Conservation (phyloP, 345 rosid species). For the Ceriops decandra region DNA sequence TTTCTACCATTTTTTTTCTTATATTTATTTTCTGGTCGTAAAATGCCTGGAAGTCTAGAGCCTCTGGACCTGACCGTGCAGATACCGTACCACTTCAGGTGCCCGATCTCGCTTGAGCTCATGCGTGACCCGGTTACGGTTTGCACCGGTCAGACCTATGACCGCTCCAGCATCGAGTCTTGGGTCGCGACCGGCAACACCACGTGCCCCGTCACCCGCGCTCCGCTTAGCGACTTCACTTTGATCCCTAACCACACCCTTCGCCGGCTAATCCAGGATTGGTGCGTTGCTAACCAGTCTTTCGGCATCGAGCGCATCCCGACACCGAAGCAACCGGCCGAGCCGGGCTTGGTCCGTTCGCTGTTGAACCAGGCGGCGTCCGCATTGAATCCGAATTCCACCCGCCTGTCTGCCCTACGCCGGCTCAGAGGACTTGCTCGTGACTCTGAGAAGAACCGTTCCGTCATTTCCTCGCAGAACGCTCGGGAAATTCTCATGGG, state of each 20-base stretch:
- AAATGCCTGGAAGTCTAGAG: slow-evolving; percentile 67
- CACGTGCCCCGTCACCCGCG: slow-evolving; percentile 87
- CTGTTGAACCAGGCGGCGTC: slow-evolving; percentile 62
- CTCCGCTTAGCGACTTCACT: slow-evolving; percentile 70
- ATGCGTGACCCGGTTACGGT: slow-evolving; percentile 97
- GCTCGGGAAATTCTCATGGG: slow-evolving; percentile 40
- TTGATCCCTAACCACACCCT: slow-evolving; percentile 97
- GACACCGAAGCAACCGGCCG: slow-evolving; percentile 95
- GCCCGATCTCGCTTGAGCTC: slow-evolving; percentile 92
- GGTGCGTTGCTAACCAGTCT: slow-evolving; percentile 90
- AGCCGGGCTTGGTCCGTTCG: slow-evolving; percentile 58
- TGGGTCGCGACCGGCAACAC: slow-evolving; percentile 94
- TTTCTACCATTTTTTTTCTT: no score
- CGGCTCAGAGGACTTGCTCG: slow-evolving; percentile 79
- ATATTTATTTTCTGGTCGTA: no score
- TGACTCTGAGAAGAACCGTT: slow-evolving; percentile 80
- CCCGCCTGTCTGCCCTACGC: slow-evolving; percentile 73
- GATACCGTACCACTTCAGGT: slow-evolving; percentile 88
- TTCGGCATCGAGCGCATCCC: slow-evolving; percentile 85
- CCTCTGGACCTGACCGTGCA: slow-evolving; percentile 74
- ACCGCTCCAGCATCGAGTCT: slow-evolving; percentile 90
- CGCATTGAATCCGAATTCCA: slow-evolving; percentile 29
- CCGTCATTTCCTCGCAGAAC: slow-evolving; percentile 58
- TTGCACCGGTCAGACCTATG: slow-evolving; percentile 92
- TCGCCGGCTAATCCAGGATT: slow-evolving; percentile 91